Evolutionary conservation across 2,329 filamentous ascomycete species (phyloP).

Genomic region (Fusarium sp.): DNA sequence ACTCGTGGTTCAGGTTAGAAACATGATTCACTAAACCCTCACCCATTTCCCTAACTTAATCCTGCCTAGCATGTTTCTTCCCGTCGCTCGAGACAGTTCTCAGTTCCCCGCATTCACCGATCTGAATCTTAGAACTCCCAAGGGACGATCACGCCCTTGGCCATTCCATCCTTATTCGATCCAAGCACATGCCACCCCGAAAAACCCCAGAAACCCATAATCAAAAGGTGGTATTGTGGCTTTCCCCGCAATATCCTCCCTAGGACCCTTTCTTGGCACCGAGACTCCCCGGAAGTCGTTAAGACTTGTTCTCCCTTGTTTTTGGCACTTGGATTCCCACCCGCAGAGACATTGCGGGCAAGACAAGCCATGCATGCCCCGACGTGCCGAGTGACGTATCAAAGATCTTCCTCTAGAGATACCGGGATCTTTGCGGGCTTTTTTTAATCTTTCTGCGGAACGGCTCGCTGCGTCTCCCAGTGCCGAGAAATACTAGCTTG

Average conservation of each 20-base stretch:
- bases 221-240: not conserved
- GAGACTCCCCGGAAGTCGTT: not conserved
- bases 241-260: not conserved
- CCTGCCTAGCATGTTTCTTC: not conserved
- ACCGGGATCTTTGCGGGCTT: not conserved
- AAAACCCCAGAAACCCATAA: not conserved
- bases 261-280: not conserved
- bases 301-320: not conserved
- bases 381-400: not conserved
- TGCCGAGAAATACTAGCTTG: too few species aligned
- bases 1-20: not conserved
- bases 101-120: not conserved
- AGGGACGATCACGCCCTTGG: not conserved
- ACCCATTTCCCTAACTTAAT: not conserved
- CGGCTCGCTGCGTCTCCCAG: not conserved
- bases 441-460: not conserved
- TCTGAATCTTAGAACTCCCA: not conserved
- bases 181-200: not conserved
- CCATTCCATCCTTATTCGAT: not conserved
- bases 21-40: not conserved
- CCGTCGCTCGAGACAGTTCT: not conserved
- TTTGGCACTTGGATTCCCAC: not conserved
- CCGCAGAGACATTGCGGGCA: not conserved
- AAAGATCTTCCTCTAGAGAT: accelerated
- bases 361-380: not conserved